Conservation (phyloP, 2,329 filamentous ascomycete genomes). For the Fusarium sp. region DNA sequence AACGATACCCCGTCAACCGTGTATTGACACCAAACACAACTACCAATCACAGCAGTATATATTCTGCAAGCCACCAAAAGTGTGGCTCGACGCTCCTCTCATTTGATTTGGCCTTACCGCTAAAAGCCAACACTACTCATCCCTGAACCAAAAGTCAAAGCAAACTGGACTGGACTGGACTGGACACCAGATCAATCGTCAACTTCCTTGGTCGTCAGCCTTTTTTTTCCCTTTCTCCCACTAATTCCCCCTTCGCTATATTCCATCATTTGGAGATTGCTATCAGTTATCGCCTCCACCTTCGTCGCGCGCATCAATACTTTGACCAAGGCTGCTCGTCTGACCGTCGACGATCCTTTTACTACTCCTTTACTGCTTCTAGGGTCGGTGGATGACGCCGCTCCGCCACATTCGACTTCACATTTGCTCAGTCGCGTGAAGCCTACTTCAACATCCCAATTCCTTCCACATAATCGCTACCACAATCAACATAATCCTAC, state of each 20-base stretch:
- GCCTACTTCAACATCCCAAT: conserved; percentile 44
- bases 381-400: conserved; percentile 45
- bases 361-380: conserved; percentile 36
- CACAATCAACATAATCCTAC: conserved; percentile 15
- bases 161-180: conserved; percentile 27
- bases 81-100: conserved; percentile 40
- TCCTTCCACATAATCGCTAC: conserved; percentile 28
- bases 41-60: conserved; percentile 31
- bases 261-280: conserved; percentile 39
- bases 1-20: conserved; percentile 28
- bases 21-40: conserved; percentile 24
- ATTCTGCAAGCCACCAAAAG: conserved; percentile 27
- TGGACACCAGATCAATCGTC: conserved; percentile 41
- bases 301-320: conserved; percentile 30
- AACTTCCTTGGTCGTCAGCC: conserved; percentile 46
- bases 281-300: conserved; percentile 30
- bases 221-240: conserved; percentile 42
- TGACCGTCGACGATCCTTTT: conserved; percentile 37
- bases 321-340: conserved; percentile 21
- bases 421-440: conserved; percentile 58
- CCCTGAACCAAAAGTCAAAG: conserved; percentile 48
- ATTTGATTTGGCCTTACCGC: conserved; percentile 30
- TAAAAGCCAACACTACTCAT: conserved; percentile 40
- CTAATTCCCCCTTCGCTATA: conserved; percentile 34
- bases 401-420: conserved; percentile 43